Evolutionary conservation across 768 basidiomycete genomes (phyloP).

Genomic region (Daedaleopsis sinensis): DNA sequence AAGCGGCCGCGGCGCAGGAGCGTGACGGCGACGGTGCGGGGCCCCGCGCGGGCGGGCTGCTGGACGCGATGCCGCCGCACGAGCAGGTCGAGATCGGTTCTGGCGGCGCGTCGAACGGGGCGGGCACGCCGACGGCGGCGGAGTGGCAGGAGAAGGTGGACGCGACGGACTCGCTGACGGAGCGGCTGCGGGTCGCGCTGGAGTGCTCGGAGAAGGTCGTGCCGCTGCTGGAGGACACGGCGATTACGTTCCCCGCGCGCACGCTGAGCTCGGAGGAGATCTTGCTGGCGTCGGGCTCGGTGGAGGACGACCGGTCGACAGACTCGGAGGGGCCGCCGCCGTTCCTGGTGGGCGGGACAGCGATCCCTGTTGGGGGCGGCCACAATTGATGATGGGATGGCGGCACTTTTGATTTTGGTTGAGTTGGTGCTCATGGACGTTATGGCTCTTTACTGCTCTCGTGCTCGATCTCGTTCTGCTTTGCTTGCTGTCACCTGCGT

Average conservation of each 20-base stretch:
- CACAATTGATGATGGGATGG: background rate
- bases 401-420: no score
- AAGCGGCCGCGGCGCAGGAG: background rate
- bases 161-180: conserved; percentile 10
- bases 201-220: conserved; percentile 20
- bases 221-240: conserved; percentile 8
- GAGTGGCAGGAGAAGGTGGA: conserved; percentile 15
- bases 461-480: background rate
- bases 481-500: background rate
- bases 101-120: background rate
- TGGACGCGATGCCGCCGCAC: background rate
- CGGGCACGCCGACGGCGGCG: conserved; percentile 7
- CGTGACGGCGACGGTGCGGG: no score
- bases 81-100: conserved; percentile 5
- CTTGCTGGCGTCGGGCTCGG: conserved; percentile 4
- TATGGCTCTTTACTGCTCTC: background rate
- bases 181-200: conserved; percentile 11
- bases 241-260: conserved; percentile 13
- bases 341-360: background rate
- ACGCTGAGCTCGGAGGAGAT: conserved; percentile 19
- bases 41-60: background rate
- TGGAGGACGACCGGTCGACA: background rate
- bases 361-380: background rate
- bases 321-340: background rate
- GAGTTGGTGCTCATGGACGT: background rate